Evolutionary conservation across 768 basidiomycete genomes (phyloP).

Genomic region (Roridomyces roridus): DNA sequence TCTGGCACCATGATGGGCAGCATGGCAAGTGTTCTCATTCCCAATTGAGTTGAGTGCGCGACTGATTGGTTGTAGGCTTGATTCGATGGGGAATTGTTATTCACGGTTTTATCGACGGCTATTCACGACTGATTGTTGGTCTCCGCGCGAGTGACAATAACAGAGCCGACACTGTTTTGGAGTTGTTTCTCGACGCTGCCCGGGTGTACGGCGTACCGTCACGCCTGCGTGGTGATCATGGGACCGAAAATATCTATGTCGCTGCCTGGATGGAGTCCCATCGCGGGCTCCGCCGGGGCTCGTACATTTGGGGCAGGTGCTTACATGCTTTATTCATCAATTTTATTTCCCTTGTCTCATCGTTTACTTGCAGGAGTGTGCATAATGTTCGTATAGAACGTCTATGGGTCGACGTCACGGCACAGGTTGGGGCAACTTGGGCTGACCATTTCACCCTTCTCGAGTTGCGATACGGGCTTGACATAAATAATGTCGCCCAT

Average conservation of each 20-base stretch:
- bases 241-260: neutral
- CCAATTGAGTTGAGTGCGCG: neutral
- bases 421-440: slow-evolving; percentile 44
- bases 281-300: neutral
- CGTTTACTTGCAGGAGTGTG: slow-evolving; percentile 36
- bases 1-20: slow-evolving; percentile 39
- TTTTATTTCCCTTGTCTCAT: neutral
- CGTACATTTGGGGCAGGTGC: slow-evolving; percentile 1
- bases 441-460: slow-evolving; percentile 41
- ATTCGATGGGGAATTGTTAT: slow-evolving; percentile 15
- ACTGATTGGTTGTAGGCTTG: neutral
- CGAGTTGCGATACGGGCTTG: slow-evolving; percentile 35
- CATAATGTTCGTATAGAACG: slow-evolving; percentile 47
- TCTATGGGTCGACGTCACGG: too few relatives aligned
- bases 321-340: neutral
- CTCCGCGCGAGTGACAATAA: slow-evolving; percentile 13
- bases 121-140: slow-evolving; percentile 9
- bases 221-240: neutral
- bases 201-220: slow-evolving; percentile 1
- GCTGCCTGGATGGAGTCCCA: slow-evolving; percentile 1
- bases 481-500: slow-evolving; percentile 33
- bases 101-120: too few relatives aligned
- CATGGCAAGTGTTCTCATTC: neutral
- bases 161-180: too few relatives aligned
- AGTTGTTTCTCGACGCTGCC: neutral